Evolutionary conservation across 1,284 basidiomycete species (phyloP), one percentile per base, ranked within the genome.

Genomic region (Apiotrichum gracile): DNA sequence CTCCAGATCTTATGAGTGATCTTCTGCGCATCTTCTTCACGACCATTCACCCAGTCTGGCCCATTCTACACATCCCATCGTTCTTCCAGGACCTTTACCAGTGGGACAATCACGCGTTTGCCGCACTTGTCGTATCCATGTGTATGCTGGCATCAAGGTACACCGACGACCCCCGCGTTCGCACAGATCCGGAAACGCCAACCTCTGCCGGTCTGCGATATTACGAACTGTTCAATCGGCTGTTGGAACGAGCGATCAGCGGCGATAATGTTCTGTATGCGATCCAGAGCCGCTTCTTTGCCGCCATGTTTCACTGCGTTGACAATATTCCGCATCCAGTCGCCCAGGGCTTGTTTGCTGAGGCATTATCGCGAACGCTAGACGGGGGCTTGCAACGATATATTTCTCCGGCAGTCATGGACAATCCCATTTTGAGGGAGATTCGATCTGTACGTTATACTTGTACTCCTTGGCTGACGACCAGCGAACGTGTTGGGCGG

Each of bases 321-420:
- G 60, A 59, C 40, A 56, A 59, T 41, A 31, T 57, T 14, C 60
- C 57, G 2, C 60, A 61, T 25, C 57, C 60, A 0, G 52, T 59
- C 4, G 60, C 60, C 2, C 55, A 57, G 25, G 50, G 52, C 0
- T 21, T 54, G 13, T 44, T 57, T 4, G 55, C 58, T 16, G 58
- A 55, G 14, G 52, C 55, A 1, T 24, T 57, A 4, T 49, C 51
- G 2, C 29, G 55, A 7, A 51, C 49, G 1, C 31, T 54, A 8
- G 55, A 57, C 24, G 55, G 55, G 6, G 55, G 55, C 1, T n/a
- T 57, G n/a, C 55, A 57, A 16, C 33, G 55, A 1, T 39, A 42
- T 4, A 52, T 57, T 2, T 49, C 55, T 3, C 17, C 55, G 5
- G 5, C 25, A 1, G 37, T 51, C 25, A 38, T 47, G 35, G 35